Evolutionary conservation across 208 protist genomes (phyloP), one percentile per base, ranked within the genome.

Genomic region (Trypanosoma vivax): DNA sequence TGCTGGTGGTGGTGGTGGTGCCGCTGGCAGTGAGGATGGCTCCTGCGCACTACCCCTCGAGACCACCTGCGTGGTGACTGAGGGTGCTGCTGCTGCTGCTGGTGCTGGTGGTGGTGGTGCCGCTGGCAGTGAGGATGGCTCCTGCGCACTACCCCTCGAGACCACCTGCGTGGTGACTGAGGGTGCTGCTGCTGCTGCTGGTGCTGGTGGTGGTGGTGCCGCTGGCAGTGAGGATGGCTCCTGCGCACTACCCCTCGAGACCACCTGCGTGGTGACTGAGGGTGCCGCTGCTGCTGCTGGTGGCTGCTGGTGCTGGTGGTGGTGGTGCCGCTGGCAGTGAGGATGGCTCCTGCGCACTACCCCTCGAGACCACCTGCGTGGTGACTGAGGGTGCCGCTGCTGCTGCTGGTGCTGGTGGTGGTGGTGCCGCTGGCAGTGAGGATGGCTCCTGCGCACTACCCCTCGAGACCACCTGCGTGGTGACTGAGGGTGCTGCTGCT

Each of bases 1-100:
- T 23, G 53, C 58, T 5, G 51, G 55, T 24, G 62, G 69, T 9
- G 62, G 61, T 28, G 51, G 59, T 14, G 64, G 58, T 28, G 60
- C 46, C 45, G 58, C 24, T 39, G 49, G 6, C 14, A 30, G 13
- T 28, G 35, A 6, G 7, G 35, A 23, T 54, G 10, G 10, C 0
- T 11, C n/a, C n/a, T 48, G 16, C 24, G 24, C 24, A 24, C 24
- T 31, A 31, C 14, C 29, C 10, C 42, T 31, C 21, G 21, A 31
- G 10, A 24, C 29, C 5, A 30, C 6, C 4, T 27, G 5, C 21
- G 23, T 29, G n/a, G 6, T 4, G 5, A 29, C 14, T 1, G 18
- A n/a, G 14, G 21, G 46, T 16, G 27, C 19, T 7, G 9, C 27
- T 50, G 21, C 46, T 35, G 25, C 24, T 5, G 28, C 9, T 34